Evolutionary conservation across 345 rosid species (phyloP).

Genomic region (Lenwebbia sp.): DNA sequence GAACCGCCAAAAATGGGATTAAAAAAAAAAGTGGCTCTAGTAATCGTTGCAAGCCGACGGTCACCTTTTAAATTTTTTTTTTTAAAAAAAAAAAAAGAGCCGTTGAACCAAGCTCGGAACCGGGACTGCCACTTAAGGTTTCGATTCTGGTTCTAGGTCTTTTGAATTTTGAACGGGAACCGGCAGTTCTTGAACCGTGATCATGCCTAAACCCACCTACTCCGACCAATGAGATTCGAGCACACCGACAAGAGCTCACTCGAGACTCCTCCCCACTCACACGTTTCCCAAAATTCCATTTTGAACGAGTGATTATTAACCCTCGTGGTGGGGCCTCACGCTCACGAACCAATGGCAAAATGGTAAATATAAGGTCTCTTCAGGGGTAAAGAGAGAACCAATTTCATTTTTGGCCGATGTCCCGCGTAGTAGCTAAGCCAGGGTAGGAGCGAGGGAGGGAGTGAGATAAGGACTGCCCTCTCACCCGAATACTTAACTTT

Average conservation of each 20-base stretch:
- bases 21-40: too few relatives aligned
- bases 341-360: neutral
- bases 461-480: neutral
- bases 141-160: too few relatives aligned
- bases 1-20: too few relatives aligned
- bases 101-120: too few relatives aligned
- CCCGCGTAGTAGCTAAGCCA: slow-evolving; percentile 4
- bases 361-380: neutral
- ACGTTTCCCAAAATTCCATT: neutral
- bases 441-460: neutral
- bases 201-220: too few relatives aligned
- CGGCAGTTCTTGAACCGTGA: too few relatives aligned
- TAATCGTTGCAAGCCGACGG: too few relatives aligned
- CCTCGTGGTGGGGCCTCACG: neutral
- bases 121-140: too few relatives aligned
- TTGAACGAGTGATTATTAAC: neutral
- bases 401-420: neutral
- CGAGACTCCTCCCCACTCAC: neutral
- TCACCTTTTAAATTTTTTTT: too few relatives aligned
- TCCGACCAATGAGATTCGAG: neutral
- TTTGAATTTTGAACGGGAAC: too few relatives aligned
- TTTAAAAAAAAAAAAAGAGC: too few relatives aligned
- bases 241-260: neutral
- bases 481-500: neutral
- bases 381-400: neutral